Evolutionary conservation across 1,284 basidiomycete genomes (phyloP).

Genomic region (Marasmius sp.): DNA sequence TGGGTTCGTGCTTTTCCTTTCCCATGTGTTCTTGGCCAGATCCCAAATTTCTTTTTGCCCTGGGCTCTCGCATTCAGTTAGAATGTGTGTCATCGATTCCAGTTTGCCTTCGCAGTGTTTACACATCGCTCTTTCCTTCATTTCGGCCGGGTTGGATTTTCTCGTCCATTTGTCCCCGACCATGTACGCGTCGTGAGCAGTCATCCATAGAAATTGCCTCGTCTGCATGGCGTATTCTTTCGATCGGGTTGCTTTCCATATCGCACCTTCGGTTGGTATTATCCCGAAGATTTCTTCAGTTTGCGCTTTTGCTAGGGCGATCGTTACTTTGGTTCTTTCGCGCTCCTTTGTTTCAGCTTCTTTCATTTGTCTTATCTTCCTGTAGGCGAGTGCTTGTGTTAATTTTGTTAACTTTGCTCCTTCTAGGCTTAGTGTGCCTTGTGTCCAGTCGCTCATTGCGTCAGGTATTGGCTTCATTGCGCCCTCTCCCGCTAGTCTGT

Average conservation of each 20-base stretch:
- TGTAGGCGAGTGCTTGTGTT: constrained; percentile 7
- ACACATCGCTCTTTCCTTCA: too few species aligned
- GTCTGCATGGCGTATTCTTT: neutral
- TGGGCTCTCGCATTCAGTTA: too few species aligned
- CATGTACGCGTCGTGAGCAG: neutral
- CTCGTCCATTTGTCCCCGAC: too few species aligned
- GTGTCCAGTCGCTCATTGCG: too few species aligned
- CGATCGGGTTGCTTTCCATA: neutral
- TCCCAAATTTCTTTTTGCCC: too few species aligned
- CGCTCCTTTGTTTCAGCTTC: neutral
- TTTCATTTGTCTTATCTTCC: neutral
- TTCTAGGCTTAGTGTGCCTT: constrained; percentile 24
- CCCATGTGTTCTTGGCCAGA: too few species aligned
- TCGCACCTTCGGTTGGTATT: neutral
- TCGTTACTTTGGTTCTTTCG: neutral
- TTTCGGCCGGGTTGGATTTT: too few species aligned
- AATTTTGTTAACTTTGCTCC: constrained; percentile 8
- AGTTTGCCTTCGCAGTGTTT: too few species aligned
- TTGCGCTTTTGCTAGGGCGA: neutral
- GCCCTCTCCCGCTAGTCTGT: too few species aligned
- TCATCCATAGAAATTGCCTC: constrained; percentile 1
- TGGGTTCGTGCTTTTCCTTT: too few species aligned
- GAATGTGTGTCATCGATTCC: too few species aligned
- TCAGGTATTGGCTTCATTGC: too few species aligned
- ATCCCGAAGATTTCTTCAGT: neutral